phyloP scores from a whole-genome alignment of 2,329 filamentous ascomycete species.

The Aspergillus pseudoviridinutans region DNA sequence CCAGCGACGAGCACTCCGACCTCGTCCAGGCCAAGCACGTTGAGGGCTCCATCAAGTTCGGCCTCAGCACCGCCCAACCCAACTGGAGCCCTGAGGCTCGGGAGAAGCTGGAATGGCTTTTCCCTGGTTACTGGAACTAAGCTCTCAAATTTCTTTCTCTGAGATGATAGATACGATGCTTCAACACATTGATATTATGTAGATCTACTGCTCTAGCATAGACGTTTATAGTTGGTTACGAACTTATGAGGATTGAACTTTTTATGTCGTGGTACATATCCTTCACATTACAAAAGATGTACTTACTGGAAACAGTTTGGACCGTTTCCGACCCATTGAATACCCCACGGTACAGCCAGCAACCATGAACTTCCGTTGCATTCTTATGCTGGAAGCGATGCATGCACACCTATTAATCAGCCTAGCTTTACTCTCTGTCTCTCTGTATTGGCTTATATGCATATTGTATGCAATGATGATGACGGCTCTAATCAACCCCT shows the following conservation, averaged over 20 bases:
- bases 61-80: conserved; percentile 77
- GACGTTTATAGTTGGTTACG: conserved; percentile 8
- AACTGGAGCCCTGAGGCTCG: conserved; percentile 70
- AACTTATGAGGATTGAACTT: conserved; percentile 3
- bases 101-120: conserved; percentile 80
- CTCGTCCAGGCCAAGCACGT: conserved; percentile 78
- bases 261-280: background rate
- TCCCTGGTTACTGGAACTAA: conserved; percentile 69
- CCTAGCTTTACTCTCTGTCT: too few species aligned
- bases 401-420: too few species aligned
- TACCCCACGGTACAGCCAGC: too few species aligned
- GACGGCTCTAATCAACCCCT: background rate
- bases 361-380: too few species aligned
- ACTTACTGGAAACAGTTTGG: too few species aligned
- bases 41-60: conserved; percentile 70
- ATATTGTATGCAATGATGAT: background rate
- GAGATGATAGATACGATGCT: background rate
- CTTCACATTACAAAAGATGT: too few species aligned
- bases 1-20: conserved; percentile 69
- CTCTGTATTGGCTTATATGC: too few species aligned
- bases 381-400: too few species aligned
- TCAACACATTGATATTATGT: background rate
- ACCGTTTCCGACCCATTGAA: too few species aligned
- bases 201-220: conserved; percentile 1
- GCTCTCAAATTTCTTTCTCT: background rate